A percentile compares a stretch with the other conserved stretches of the same genome.
Conservation (phyloP, 2,329 filamentous ascomycete genomes). For the Calonectria pseudoturangicola region DNA sequence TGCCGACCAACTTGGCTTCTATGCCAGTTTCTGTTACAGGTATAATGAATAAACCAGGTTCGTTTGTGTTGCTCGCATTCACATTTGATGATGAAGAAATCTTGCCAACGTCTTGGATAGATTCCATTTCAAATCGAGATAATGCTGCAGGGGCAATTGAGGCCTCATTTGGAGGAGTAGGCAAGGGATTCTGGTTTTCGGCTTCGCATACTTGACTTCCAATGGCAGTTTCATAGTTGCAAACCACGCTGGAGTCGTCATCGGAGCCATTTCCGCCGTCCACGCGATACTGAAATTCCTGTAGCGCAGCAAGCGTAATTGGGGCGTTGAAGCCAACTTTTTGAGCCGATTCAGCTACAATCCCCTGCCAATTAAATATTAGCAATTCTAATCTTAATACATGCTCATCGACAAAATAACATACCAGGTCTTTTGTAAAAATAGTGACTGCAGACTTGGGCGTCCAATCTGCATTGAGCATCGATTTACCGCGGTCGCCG, state of each 20-base stretch:
- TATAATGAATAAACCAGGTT: background rate
- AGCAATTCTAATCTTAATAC: background rate
- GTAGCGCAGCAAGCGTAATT: background rate
- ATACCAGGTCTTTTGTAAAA: constrained; percentile 9
- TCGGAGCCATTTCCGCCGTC: background rate
- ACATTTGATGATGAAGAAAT: too few species aligned
- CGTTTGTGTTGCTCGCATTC: too few species aligned
- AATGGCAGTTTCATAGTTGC: constrained; percentile 1
- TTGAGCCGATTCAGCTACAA: background rate
- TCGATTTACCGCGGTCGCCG: constrained; percentile 15
- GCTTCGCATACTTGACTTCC: background rate
- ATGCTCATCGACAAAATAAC: too few species aligned
- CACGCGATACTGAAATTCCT: background rate
- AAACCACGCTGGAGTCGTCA: constrained; percentile 2
- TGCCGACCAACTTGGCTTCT: background rate
- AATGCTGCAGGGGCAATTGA: background rate
- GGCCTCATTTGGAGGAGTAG: constrained; percentile 6
- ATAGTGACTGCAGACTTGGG: constrained; percentile 12
- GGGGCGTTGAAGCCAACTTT: background rate
- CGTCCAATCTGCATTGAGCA: constrained; percentile 13
- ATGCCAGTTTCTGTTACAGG: background rate
- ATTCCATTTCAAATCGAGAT: background rate
- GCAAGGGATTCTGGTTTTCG: background rate
- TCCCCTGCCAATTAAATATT: background rate
- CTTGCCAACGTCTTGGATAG: background rate